Conservation (phyloP, 805 yeast species). For the Cyberlindnera saturnus region DNA sequence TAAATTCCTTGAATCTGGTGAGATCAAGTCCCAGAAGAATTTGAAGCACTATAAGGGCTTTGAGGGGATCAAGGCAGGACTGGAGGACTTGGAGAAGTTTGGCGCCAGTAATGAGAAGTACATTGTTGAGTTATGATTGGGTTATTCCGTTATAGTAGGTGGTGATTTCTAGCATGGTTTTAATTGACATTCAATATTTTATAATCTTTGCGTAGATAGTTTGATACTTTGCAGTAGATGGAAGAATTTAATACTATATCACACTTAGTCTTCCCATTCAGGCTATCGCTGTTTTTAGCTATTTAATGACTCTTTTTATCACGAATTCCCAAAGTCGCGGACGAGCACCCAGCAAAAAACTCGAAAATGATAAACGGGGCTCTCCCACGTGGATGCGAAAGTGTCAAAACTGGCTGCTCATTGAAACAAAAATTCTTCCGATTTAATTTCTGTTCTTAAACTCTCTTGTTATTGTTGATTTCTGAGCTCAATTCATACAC, state of each 20-base stretch:
- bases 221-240: too few relatives aligned
- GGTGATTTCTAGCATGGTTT: too few relatives aligned
- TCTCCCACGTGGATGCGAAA: not conserved
- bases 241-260: not conserved
- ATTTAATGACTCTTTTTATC: not conserved
- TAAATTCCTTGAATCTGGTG: constrained; percentile 23
- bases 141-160: not conserved
- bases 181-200: too few relatives aligned
- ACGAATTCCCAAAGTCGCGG: too few relatives aligned
- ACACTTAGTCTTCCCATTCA: not conserved
- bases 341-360: not conserved
- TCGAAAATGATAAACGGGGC: not conserved
- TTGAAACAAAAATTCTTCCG: not conserved
- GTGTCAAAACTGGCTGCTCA: not conserved
- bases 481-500: not conserved
- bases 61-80: constrained; percentile 28
- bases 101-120: constrained; percentile 41
- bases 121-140: constrained; percentile 25
- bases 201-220: too few relatives aligned
- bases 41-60: constrained; percentile 32
- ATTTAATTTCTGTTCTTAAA: not conserved
- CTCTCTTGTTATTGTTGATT: not conserved
- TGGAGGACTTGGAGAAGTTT: constrained; percentile 31
- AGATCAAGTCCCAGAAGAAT: constrained; percentile 29
- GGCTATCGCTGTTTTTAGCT: not conserved